Evolutionary conservation across 495 filamentous ascomycete genomes (phyloP), one percentile per base, ranked within the genome.

Genomic region (Platismatia glauca): DNA sequence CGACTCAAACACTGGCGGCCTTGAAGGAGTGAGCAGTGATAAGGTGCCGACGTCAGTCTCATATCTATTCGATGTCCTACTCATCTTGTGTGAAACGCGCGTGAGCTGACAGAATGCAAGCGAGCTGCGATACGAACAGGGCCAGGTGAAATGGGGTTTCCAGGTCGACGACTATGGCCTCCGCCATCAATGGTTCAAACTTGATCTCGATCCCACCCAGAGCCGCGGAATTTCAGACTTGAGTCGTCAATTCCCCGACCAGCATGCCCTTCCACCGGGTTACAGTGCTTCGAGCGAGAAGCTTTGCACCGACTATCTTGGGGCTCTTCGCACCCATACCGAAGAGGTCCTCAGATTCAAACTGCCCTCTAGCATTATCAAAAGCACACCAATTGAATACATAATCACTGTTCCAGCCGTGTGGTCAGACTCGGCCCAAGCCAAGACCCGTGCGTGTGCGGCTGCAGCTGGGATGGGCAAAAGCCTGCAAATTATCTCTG

Each of bases 371-470:
- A 80, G 81, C 5, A 82, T 86, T 63, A 80, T 91, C 72, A 76
- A 78, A 7, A 79, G 78, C 4, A 87, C 82, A 7, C 81, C 79
- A 41, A 80, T 89, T 31, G 82, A 85, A 43, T 89, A 86, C 64
- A 83, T 90, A 33, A 71, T 84, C 43, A 83, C 81, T 2, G 81
- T 83, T 3, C 82, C 82, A 0, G 81, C 81, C 2, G 84, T 91
- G 13, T 90, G 88, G 88, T 84, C 83, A 31, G 87, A 90, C 58
- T 79, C 81, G n/a, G 88, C 88, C 27, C 89, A 89, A 72, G 81
- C 83, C 61, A 81, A 80, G 16, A 89, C 85, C 0, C 72, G 85
- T 20, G 74, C 78, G 55, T 86, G 86, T 22, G 87, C 87, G 1
- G 82, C 88, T 70, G 69, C 80, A 8, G 88, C 88, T 6, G 87